Evolutionary conservation across 2,329 filamentous ascomycete species (phyloP).

Genomic region (Microdochium trichocladiopsis): DNA sequence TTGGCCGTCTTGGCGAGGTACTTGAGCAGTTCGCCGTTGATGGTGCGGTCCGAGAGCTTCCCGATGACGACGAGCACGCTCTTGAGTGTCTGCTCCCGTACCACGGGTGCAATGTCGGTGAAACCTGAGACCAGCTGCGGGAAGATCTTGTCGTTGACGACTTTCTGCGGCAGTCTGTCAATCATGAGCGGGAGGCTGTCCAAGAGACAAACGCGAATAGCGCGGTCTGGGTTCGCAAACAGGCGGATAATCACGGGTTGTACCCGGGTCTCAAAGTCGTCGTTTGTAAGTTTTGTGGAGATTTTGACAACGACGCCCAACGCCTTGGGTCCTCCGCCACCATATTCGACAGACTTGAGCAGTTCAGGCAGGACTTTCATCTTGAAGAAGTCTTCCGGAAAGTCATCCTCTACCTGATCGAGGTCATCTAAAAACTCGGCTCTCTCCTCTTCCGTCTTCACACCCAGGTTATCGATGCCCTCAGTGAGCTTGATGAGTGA

Average conservation of each 20-base stretch:
- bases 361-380: conserved; percentile 93
- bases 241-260: conserved; percentile 81
- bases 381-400: conserved; percentile 96
- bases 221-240: conserved; percentile 86
- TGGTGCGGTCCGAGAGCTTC: conserved; percentile 85
- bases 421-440: conserved; percentile 84
- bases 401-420: conserved; percentile 82
- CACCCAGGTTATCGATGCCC: conserved; percentile 83
- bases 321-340: conserved; percentile 88
- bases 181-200: conserved; percentile 90
- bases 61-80: conserved; percentile 80
- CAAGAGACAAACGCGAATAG: conserved; percentile 81
- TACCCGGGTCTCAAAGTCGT: conserved; percentile 81
- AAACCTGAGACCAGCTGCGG: conserved; percentile 96
- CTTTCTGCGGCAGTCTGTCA: conserved; percentile 77
- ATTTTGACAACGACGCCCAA: conserved; percentile 88
- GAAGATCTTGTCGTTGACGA: conserved; percentile 95
- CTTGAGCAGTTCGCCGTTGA: conserved; percentile 88
- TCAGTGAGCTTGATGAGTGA: conserved; percentile 88
- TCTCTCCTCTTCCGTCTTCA: conserved; percentile 78
- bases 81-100: conserved; percentile 93
- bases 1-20: conserved; percentile 94
- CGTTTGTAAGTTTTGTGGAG: conserved; percentile 73
- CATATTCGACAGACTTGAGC: conserved; percentile 98
- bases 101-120: conserved; percentile 81